phyloP scores from a whole-genome alignment of 495 filamentous ascomycete species.

The Podospora pseudoanserina region DNA sequence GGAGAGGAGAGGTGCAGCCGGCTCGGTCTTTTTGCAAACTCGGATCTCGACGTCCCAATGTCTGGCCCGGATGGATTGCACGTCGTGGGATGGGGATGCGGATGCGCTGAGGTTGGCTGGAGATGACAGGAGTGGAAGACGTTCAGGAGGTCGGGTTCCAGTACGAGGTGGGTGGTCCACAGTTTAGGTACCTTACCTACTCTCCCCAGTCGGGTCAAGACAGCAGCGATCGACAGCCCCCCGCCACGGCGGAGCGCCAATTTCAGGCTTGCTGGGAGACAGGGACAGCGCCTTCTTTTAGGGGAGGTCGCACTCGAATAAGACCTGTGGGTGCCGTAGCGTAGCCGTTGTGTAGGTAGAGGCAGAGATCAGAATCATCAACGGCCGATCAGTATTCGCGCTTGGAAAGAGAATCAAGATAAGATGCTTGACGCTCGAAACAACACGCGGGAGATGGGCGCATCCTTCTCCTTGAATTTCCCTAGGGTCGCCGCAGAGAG shows the following conservation, averaged over 20 bases:
- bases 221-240: conserved; percentile 34
- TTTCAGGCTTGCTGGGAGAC: conserved; percentile 25
- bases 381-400: not conserved
- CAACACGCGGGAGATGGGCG: not conserved
- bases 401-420: not conserved
- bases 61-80: not conserved
- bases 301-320: not conserved
- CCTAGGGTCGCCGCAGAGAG: not conserved
- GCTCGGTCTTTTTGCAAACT: not conserved
- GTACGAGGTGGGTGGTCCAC: not conserved
- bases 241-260: conserved; percentile 33
- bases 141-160: conserved; percentile 20
- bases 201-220: conserved; percentile 18
- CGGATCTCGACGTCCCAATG: not conserved
- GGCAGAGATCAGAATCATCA: not conserved
- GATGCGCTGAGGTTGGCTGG: conserved; percentile 9
- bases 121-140: conserved; percentile 11
- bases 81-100: not conserved
- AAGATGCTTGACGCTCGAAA: not conserved
- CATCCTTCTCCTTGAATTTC: not conserved
- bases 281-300: not conserved
- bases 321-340: not conserved
- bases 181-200: conserved; percentile 20
- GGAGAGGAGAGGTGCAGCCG: not conserved
- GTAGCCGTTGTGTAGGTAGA: not conserved